These are phyloP conservation scores for Trichocladium antarcticum DNA, from an alignment of 495 filamentous ascomycete genomes.

Conservation along the genomic window DNA sequence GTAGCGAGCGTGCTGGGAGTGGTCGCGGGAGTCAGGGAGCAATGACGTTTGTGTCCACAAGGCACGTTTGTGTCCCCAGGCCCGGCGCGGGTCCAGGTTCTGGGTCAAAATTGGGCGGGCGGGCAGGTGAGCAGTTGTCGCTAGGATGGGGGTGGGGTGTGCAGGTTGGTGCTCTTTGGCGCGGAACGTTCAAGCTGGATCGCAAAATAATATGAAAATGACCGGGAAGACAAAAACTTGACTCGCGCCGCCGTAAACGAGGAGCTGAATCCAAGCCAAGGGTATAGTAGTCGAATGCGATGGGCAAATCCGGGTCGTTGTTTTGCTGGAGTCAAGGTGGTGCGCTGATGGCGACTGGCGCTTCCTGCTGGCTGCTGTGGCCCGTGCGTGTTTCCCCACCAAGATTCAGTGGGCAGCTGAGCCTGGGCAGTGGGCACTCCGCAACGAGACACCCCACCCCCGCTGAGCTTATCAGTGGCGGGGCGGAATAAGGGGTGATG, in stretches of 20 bases:
- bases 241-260: neutral
- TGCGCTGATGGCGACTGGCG: neutral
- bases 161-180: no score
- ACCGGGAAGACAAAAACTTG: neutral
- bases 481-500: neutral
- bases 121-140: constrained; percentile 7
- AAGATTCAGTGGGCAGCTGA: constrained; percentile 1
- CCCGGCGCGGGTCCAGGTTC: constrained; percentile 12
- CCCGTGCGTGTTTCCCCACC: constrained; percentile 9
- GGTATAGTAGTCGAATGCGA: constrained; percentile 6
- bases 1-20: neutral
- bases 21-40: constrained; percentile 9
- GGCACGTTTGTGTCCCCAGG: constrained; percentile 5
- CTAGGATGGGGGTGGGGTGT: constrained; percentile 5
- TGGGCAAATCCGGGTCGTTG: neutral
- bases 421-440: neutral
- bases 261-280: neutral
- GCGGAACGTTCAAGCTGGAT: no score
- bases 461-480: neutral
- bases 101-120: constrained; percentile 23
- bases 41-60: constrained; percentile 16
- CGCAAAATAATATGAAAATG: neutral
- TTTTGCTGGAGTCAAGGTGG: constrained; percentile 3
- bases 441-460: neutral
- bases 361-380: neutral